Conservation (phyloP, 352 stramenopile species). For the Blastocystis sp. region DNA sequence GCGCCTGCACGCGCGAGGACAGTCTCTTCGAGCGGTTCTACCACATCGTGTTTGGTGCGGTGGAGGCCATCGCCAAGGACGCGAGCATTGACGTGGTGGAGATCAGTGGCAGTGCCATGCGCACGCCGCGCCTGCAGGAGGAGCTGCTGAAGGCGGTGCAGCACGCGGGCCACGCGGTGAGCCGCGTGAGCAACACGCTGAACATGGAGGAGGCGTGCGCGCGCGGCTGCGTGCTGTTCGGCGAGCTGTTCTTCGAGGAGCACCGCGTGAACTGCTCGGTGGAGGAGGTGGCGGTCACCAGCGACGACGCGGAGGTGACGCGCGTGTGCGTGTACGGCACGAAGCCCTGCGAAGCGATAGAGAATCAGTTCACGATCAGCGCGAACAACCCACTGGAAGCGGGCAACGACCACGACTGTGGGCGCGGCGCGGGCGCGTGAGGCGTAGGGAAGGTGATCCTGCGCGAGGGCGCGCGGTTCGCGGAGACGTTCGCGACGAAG, state of each 20-base stretch:
- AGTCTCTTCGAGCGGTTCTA: slow-evolving; percentile 29
- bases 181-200: slow-evolving; percentile 10
- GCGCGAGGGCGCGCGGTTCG: not conserved
- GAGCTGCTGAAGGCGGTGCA: slow-evolving; percentile 34
- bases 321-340: slow-evolving; percentile 9
- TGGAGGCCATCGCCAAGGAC: not conserved
- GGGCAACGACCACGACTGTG: slow-evolving; percentile 56
- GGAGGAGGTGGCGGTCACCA: not conserved
- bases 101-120: slow-evolving; percentile 31
- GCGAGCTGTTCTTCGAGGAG: slow-evolving; percentile 25
- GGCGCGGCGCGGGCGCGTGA: not conserved
- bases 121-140: slow-evolving; percentile 2
- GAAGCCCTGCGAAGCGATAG: not conserved
- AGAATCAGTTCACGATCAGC: slow-evolving; percentile 15
- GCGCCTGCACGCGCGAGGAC: not conserved
- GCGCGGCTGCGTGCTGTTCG: slow-evolving; percentile 62
- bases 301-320: not conserved
- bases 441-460: slow-evolving; percentile 26
- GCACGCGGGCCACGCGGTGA: slow-evolving; percentile 2
- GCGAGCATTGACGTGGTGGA: not conserved
- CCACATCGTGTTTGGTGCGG: slow-evolving; percentile 30
- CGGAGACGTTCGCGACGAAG: slow-evolving; percentile 4
- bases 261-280: not conserved
- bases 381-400: not conserved
- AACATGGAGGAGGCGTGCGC: slow-evolving; percentile 44